Base-by-base conservation (phyloP, 768 basidiomycete species). In the Suillus variegatus region DNA sequence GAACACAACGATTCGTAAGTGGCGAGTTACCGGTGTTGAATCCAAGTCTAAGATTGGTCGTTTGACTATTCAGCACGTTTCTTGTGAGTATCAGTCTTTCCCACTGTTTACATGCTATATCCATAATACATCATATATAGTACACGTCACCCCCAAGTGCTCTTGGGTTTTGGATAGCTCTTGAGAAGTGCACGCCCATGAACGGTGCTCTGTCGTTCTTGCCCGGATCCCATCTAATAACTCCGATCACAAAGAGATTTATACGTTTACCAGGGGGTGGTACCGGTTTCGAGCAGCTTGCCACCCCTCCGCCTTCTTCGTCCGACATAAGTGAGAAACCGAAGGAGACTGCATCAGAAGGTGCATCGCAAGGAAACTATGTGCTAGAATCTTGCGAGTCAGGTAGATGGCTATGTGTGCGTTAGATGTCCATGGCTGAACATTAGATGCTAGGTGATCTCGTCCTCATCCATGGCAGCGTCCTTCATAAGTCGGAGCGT, bases 91-190 rank as follows among this genome's bases (percentile, higher is more conserved):
- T 43, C 46, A 60, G 54, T 8, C 1, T 25, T 52, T 56, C 62
- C 43, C 44, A 5, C 64, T 22, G 40, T 28, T 35, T 47, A 36
- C 47, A 35, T 61, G 14, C 16, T 28, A 41, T 67, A 43, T 22
- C 56, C n/a, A 41, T 14, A 58, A 38, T 40, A 18, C 46, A 32
- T 32, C 20, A 14, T 18, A 38, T 78, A 51, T 74, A 99, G 88
- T 98, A 97, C 78, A 97, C 96, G 10, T 82, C 92, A 47, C 97
- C 97, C 13, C 93, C 93, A 0, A 89, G 88, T 10, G 97, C 97
- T 0, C 85, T 99, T 25, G 97, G 97, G 2, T 94, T 96, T 74
- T 99, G 97, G 97, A 92, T 99, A 65, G 93, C 97, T 0, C 80
- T 99, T 44, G 97, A 99, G 75, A 83, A 86, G 65, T 97, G 95